Evolutionary conservation across 352 stramenopile genomes (phyloP).

Genomic region (Peronosclerospora sorghi): DNA sequence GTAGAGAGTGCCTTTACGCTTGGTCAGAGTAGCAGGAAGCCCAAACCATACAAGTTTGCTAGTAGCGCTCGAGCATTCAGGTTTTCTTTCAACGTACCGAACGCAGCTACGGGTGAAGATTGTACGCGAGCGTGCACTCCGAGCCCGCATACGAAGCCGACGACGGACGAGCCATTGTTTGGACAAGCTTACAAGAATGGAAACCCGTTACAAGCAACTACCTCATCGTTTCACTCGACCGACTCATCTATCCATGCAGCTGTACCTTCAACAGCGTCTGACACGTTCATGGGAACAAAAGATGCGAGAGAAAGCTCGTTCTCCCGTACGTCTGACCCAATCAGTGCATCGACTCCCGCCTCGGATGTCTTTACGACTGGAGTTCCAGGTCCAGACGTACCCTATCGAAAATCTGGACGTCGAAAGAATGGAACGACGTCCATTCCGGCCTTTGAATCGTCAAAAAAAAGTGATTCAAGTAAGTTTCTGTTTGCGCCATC

Average conservation of each 20-base stretch:
- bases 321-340: too few species aligned
- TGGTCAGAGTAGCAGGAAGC: conserved; percentile 4
- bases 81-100: neutral
- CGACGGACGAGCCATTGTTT: conserved; percentile 13
- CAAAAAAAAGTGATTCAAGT: neutral
- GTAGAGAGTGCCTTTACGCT: conserved; percentile 12
- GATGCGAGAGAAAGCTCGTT: too few species aligned
- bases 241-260: neutral
- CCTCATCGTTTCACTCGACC: conserved; percentile 1
- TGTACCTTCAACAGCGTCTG: neutral
- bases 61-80: neutral
- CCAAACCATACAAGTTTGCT: conserved; percentile 15
- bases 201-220: conserved; percentile 12
- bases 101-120: neutral
- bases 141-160: conserved; percentile 3
- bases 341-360: too few species aligned
- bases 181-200: conserved; percentile 22
- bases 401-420: conserved; percentile 4
- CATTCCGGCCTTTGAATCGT: conserved; percentile 1
- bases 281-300: conserved; percentile 1
- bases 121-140: too few species aligned
- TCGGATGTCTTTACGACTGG: conserved; percentile 10
- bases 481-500: neutral
- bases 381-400: conserved; percentile 4
- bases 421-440: conserved; percentile 10